phyloP scores from a whole-genome alignment of 768 basidiomycete genomes.

The Jaapia argillacea region DNA sequence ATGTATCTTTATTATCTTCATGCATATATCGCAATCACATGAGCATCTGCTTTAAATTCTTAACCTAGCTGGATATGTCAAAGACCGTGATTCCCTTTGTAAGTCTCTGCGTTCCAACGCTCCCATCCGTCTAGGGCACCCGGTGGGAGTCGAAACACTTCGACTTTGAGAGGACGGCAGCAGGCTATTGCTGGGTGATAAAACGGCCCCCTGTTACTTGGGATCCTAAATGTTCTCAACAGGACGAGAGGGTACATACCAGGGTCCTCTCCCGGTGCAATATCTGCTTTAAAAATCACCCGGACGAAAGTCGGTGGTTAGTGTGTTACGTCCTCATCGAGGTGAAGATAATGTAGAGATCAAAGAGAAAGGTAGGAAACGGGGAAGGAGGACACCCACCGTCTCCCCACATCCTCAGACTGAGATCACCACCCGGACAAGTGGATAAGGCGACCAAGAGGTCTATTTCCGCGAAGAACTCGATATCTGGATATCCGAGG shows the following conservation, averaged over 20 bases:
- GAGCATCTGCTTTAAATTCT: no score
- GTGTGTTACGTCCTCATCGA: no score
- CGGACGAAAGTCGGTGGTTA: no score
- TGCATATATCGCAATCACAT: no score
- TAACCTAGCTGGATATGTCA: no score
- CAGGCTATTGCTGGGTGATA: slow-evolving; percentile 7
- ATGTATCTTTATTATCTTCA: no score
- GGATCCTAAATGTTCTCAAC: neutral
- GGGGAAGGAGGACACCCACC: neutral
- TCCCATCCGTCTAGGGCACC: slow-evolving; percentile 8
- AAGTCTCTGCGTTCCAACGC: neutral
- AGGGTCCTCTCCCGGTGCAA: no score
- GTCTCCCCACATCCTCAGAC: slow-evolving; percentile 9
- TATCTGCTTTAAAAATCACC: no score
- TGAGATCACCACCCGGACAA: slow-evolving; percentile 11
- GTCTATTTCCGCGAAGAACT: slow-evolving; percentile 13
- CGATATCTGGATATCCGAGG: no score
- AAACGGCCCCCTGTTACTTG: neutral
- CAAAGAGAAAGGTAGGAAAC: neutral
- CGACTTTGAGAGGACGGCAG: slow-evolving; percentile 11
- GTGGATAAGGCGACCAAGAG: slow-evolving; percentile 10
- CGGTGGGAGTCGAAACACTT: slow-evolving; percentile 7
- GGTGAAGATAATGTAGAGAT: neutral
- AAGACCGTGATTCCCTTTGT: neutral
- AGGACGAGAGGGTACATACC: neutral